These are phyloP conservation scores for Geotrichum carabidarum DNA, from an alignment of 1,139 yeast species.

Conservation along the genomic window DNA sequence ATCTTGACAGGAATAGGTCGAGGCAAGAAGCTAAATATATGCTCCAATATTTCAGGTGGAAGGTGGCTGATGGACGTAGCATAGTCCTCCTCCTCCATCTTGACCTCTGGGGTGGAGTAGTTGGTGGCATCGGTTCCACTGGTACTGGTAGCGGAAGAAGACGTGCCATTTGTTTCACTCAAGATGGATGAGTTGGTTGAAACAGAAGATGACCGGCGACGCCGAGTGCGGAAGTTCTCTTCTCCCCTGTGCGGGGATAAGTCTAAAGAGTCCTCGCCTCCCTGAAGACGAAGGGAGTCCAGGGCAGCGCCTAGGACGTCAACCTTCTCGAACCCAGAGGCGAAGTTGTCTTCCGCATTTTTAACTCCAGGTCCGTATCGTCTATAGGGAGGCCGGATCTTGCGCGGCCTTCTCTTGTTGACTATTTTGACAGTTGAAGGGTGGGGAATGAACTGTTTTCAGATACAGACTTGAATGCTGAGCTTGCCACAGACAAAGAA, in stretches of 20 bases:
- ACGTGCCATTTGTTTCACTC: background rate
- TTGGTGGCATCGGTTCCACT: background rate
- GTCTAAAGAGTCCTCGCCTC: conserved; percentile 21
- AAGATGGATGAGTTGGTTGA: background rate
- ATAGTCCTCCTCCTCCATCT: conserved; percentile 21
- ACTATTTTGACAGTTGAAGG: conserved; percentile 50
- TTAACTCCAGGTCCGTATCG: conserved; percentile 60
- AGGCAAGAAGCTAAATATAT: conserved; percentile 47
- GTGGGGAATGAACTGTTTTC: background rate
- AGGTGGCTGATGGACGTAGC: conserved; percentile 25
- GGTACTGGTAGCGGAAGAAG: no score
- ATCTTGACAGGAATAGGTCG: conserved; percentile 43
- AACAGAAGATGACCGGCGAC: conserved; percentile 2
- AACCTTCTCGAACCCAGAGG: conserved; percentile 22
- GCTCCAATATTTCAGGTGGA: conserved; percentile 58
- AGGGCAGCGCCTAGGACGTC: conserved; percentile 32
- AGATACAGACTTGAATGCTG: background rate
- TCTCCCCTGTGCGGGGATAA: conserved; percentile 16
- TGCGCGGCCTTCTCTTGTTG: conserved; percentile 79
- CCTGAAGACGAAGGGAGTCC: conserved; percentile 25
- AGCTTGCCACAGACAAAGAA: background rate
- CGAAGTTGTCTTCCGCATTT: conserved; percentile 25
- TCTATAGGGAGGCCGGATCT: conserved; percentile 69
- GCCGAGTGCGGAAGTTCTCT: background rate
- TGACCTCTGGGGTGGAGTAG: conserved; percentile 20